These are phyloP conservation scores for Barbarea vulgaris DNA, from an alignment of 345 rosid species.

Conservation along the genomic window DNA sequence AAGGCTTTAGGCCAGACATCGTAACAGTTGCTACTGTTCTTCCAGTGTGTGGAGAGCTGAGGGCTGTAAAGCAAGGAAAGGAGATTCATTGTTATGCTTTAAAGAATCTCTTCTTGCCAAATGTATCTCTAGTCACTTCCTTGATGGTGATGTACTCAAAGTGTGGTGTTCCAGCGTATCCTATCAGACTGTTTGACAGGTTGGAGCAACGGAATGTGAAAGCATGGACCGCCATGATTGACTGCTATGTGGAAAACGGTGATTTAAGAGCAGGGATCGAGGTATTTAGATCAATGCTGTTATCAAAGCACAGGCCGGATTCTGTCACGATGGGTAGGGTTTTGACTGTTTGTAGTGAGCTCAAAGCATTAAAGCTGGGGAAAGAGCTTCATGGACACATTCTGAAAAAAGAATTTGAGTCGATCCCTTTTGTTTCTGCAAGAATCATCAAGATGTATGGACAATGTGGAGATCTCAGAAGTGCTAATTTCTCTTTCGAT, in stretches of 20 bases:
- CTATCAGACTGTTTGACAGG: conserved; percentile 56
- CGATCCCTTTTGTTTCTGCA: conserved; percentile 64
- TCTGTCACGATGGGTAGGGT: conserved; percentile 70
- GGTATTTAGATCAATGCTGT: conserved; percentile 65
- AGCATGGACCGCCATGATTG: conserved; percentile 78
- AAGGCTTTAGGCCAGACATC: conserved; percentile 75
- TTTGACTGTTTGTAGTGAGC: conserved; percentile 55
- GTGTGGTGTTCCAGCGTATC: conserved; percentile 57
- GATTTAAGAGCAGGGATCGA: conserved; percentile 44
- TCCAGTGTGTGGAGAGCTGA: conserved; percentile 73
- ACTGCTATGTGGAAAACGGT: conserved; percentile 53
- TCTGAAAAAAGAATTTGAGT: conserved; percentile 62
- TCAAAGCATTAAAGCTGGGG: conserved; percentile 63
- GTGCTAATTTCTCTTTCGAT: conserved; percentile 58
- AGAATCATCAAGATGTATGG: conserved; percentile 77
- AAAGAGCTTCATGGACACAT: conserved; percentile 77
- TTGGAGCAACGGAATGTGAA: conserved; percentile 63
- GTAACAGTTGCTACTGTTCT: conserved; percentile 75
- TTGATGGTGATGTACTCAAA: conserved; percentile 86
- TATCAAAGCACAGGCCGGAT: conserved; percentile 72
- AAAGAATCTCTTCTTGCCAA: conserved; percentile 71
- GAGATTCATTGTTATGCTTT: conserved; percentile 84
- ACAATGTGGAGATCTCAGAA: conserved; percentile 50
- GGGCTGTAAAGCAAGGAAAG: conserved; percentile 71
- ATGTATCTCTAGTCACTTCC: conserved; percentile 70